These are phyloP conservation scores for Corymbia maculata DNA, from an alignment of 345 rosid genomes.

Conservation along the genomic window DNA sequence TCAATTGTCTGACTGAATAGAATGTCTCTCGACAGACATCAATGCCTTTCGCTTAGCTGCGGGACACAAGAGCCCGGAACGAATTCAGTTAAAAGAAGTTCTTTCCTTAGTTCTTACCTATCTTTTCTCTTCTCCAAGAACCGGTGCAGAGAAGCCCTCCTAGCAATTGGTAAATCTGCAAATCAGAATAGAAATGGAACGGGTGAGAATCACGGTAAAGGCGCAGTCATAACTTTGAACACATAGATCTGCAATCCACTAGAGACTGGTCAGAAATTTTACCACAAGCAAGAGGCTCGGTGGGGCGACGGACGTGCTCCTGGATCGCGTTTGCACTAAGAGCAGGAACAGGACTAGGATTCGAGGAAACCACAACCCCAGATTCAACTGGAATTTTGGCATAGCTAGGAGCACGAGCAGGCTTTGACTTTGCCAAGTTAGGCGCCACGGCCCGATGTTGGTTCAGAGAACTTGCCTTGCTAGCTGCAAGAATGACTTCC, in stretches of 20 bases:
- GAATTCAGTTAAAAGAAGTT: background rate
- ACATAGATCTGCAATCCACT: background rate
- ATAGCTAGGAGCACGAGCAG: background rate
- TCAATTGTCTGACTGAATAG: background rate
- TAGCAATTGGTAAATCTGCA: slow-evolving; percentile 86
- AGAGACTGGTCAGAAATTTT: slow-evolving; percentile 1
- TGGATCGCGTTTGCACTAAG: slow-evolving; percentile 3
- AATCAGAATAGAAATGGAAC: background rate
- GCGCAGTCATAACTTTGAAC: background rate
- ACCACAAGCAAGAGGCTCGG: slow-evolving; percentile 46
- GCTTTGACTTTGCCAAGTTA: background rate
- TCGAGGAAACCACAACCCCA: background rate
- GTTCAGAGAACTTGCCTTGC: slow-evolving; percentile 28
- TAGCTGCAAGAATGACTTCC: slow-evolving; percentile 58
- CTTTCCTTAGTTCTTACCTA: slow-evolving; percentile 24
- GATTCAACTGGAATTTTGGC: background rate
- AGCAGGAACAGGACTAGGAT: background rate
- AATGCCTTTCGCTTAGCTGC: background rate
- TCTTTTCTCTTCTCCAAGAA: slow-evolving; percentile 90
- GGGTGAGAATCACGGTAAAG: background rate
- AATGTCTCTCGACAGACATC: background rate
- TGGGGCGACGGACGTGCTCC: slow-evolving; percentile 18
- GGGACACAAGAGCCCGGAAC: background rate
- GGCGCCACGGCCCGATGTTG: background rate
- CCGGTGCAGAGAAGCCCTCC: slow-evolving; percentile 91